Percentiles rank a stretch among this genome's conserved stretches.
These are phyloP conservation scores for Cinnamomum micranthum DNA, from an alignment of 164 flowering plant species.

Conservation along the genomic window DNA sequence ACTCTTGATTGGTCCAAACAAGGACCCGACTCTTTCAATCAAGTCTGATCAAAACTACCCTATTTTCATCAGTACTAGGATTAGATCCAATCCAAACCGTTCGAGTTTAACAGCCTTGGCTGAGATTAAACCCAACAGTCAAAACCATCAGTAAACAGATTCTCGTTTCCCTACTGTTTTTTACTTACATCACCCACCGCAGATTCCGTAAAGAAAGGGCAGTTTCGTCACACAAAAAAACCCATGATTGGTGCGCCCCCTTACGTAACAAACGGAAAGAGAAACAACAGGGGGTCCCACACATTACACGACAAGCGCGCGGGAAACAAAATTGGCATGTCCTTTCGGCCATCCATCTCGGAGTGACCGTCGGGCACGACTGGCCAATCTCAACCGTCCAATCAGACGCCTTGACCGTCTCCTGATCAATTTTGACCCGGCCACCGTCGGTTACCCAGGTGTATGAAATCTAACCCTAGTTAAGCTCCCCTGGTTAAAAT, in stretches of 20 bases:
- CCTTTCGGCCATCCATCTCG: constrained; percentile 1
- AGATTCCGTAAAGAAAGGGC: not conserved
- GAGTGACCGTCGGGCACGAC: not conserved
- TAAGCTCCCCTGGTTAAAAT: not conserved
- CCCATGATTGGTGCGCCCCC: not conserved
- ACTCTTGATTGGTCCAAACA: no score
- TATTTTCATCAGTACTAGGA: no score
- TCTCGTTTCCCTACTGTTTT: no score
- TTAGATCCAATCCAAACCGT: no score
- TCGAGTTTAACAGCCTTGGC: no score
- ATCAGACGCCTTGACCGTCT: constrained; percentile 1
- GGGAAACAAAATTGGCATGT: not conserved
- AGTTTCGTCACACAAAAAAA: not conserved
- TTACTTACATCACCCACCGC: not conserved
- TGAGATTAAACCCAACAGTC: no score
- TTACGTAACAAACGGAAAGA: not conserved
- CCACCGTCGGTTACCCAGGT: constrained; percentile 13
- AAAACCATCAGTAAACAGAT: no score
- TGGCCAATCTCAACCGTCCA: constrained; percentile 1
- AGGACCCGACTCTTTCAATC: no score
- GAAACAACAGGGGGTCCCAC: not conserved
- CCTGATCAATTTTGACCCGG: constrained; percentile 5
- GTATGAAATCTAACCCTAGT: constrained; percentile 4
- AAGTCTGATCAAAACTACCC: no score
- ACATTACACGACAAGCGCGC: not conserved